Base-by-base conservation (phyloP, 306 rosid species). In the Fragaria ananassa region DNA sequence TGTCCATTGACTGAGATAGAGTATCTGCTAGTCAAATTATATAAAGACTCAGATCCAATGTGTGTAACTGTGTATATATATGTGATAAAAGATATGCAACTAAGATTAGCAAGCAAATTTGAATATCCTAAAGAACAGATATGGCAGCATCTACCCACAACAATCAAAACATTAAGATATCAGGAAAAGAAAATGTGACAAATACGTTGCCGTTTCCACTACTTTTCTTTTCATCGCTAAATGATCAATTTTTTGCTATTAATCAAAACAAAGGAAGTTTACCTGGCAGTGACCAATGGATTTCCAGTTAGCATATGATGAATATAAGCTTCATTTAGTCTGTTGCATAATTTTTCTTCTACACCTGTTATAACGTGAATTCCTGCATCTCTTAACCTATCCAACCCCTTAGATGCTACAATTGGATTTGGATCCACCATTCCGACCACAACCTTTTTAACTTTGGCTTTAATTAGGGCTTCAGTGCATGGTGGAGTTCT, bases 401-500 rank as follows among this genome's bases (percentile, higher is more conserved):
- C 78, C 18, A 92, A 79, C 56, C 97, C 98, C 71, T 82, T 90
- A 4, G 88, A 92, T 35, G 95, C 95, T 56, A 94, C 98, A 51
- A 90, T 77, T 63, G 97, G 97, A 79, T 94, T 94, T 18, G 95
- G 95, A 89, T 94, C 98, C 76, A 94, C 96, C 97, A 92, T 90
- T 66, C 98, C 98, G 17, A 94, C 81, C 65, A 90, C 98, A 39
- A 94, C 97, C 74, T 80, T 87, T 72, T 85, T 87, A 79, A 94
- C 88, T 88, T 81, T 92, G 78, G 96, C 96, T 83, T 85, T 88
- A 54, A 91, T 82, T 27, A 94, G 75, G 44, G 97, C 97, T 79
- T 94, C 95, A 25, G 93, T 86, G 69, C 96, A 94, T 8, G 98
- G 98, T 3, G 97, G 96, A 74, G 98, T 92, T 84, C 95, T 90